These are phyloP conservation scores for Nicotiana otophora DNA, from an alignment of 257 asterid species.

Conservation along the genomic window DNA sequence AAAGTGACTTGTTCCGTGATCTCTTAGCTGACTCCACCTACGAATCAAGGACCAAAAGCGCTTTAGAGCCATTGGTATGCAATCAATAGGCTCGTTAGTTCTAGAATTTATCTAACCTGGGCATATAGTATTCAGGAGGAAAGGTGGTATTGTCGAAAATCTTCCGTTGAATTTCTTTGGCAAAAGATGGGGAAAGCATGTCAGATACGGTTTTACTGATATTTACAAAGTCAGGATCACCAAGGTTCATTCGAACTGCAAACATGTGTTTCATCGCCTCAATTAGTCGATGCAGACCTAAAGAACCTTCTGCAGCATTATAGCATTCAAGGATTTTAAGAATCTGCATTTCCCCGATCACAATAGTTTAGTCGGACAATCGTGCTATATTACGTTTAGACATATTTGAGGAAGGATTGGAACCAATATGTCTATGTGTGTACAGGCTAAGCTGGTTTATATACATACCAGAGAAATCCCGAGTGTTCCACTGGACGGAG, in stretches of 20 bases:
- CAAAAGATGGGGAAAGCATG: conserved; percentile 78
- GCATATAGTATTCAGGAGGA: conserved; percentile 78
- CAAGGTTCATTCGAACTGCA: conserved; percentile 72
- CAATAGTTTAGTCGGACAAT: background rate
- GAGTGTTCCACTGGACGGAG: conserved; percentile 85
- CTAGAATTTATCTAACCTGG: conserved; percentile 34
- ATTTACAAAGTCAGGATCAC: conserved; percentile 68
- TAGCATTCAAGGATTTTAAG: conserved; percentile 60
- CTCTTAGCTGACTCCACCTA: conserved; percentile 77
- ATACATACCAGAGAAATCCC: conserved; percentile 73
- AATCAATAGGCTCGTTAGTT: background rate
- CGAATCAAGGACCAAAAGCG: background rate
- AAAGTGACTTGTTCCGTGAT: conserved; percentile 85
- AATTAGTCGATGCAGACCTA: conserved; percentile 80
- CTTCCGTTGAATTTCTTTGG: conserved; percentile 39
- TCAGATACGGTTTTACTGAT: conserved; percentile 39
- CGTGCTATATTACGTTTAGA: background rate
- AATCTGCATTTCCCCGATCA: conserved; percentile 41
- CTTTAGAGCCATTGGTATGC: background rate
- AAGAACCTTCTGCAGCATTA: conserved; percentile 49
- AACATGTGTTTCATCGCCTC: conserved; percentile 86
- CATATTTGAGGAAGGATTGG: background rate
- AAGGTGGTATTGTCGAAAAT: conserved; percentile 86
- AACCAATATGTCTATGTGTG: background rate
- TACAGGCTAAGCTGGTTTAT: background rate